Conservation (phyloP, 495 filamentous ascomycete genomes). For the Aspergillus ostianus region DNA sequence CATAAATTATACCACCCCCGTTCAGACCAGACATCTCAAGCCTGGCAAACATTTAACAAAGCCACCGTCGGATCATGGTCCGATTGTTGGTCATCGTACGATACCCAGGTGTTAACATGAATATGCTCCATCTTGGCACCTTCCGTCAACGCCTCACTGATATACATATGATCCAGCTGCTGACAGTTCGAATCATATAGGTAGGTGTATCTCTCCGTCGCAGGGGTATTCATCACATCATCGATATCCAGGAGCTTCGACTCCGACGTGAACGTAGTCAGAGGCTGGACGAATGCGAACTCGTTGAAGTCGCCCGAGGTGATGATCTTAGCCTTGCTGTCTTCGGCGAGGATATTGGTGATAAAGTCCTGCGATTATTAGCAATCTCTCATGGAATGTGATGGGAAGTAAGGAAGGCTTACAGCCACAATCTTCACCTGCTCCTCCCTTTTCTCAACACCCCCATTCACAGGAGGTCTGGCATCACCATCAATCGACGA, state of each 20-base stretch:
- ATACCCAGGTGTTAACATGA: constrained; percentile 61
- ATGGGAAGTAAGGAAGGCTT: too few species aligned
- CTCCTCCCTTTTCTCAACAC: constrained; percentile 41
- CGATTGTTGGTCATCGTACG: constrained; percentile 38
- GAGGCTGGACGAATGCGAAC: constrained; percentile 53
- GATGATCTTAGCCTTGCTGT: constrained; percentile 45
- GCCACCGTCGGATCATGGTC: constrained; percentile 64
- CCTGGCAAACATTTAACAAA: constrained; percentile 49
- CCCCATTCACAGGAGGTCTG: constrained; percentile 60
- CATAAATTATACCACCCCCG: too few species aligned
- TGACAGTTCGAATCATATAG: constrained; percentile 53
- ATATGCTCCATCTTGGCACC: constrained; percentile 51
- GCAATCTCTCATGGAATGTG: not conserved
- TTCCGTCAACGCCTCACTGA: constrained; percentile 35
- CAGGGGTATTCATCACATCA: constrained; percentile 39
- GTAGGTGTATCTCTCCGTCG: constrained; percentile 60
- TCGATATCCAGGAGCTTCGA: constrained; percentile 55
- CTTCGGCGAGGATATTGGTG: constrained; percentile 38
- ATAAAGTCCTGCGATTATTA: constrained; percentile 30
- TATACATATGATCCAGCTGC: constrained; percentile 61
- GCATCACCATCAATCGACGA: constrained; percentile 54
- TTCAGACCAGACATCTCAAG: not conserved
- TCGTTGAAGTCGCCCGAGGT: constrained; percentile 63
- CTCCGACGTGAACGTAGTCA: constrained; percentile 38
- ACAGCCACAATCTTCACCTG: constrained; percentile 52